These are phyloP conservation scores for Beta macrorhiza DNA, from an alignment of 179 eudicot species.

Conservation along the genomic window DNA sequence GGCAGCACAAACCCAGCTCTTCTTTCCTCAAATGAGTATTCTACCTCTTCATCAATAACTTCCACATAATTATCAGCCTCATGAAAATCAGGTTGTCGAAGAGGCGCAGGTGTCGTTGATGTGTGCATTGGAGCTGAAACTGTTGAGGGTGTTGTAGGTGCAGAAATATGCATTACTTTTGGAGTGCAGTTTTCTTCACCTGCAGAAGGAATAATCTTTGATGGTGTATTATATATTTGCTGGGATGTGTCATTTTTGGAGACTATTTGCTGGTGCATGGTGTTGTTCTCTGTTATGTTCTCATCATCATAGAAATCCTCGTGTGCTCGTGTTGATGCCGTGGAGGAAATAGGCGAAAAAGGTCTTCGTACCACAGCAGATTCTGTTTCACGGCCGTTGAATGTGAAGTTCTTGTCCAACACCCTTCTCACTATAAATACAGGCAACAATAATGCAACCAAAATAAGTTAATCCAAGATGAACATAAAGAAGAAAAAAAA, in stretches of 20 bases:
- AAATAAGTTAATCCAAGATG: too few species aligned
- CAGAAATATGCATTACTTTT: constrained; percentile 34
- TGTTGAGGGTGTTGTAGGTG: constrained; percentile 52
- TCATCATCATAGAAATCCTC: constrained; percentile 49
- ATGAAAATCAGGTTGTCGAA: constrained; percentile 5
- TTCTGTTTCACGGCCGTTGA: constrained; percentile 53
- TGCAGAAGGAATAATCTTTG: constrained; percentile 32
- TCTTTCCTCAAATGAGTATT: constrained; percentile 80
- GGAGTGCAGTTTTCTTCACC: constrained; percentile 63
- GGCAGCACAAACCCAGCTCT: constrained; percentile 69
- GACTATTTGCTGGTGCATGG: constrained; percentile 38
- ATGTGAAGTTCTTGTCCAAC: constrained; percentile 48
- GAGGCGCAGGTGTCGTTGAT: constrained; percentile 47
- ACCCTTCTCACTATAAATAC: constrained; percentile 46
- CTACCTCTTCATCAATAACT: constrained; percentile 52
- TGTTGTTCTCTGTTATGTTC: constrained; percentile 43
- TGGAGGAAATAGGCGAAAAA: constrained; percentile 70
- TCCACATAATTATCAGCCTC: constrained; percentile 18
- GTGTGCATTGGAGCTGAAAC: constrained; percentile 62
- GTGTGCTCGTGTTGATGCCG: constrained; percentile 53
- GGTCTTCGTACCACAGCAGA: constrained; percentile 55
- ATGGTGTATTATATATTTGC: constrained; percentile 40
- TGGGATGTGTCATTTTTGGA: constrained; percentile 17
- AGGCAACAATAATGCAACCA: too few species aligned
- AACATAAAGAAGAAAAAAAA: too few species aligned